A percentile compares a stretch with the other conserved stretches of the same genome.
phyloP scores from a whole-genome alignment of 2,329 filamentous ascomycete genomes.

The Xylariaceae sp. region DNA sequence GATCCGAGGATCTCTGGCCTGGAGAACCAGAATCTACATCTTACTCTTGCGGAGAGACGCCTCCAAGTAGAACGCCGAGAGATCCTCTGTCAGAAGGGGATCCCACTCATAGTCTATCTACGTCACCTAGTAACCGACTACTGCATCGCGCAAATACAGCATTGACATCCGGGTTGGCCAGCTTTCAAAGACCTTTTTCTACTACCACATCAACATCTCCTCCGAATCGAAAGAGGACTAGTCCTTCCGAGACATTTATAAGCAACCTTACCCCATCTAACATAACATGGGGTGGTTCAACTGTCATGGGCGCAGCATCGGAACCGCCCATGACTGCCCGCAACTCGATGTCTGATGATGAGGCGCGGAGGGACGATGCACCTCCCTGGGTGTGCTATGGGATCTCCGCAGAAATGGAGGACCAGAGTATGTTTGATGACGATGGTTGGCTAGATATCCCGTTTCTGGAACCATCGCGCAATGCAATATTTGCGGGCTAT shows the following conservation, averaged over 20 bases:
- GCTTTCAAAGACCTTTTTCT: constrained; percentile 45
- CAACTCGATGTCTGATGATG: constrained; percentile 53
- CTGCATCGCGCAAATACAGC: constrained; percentile 53
- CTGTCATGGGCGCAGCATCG: constrained; percentile 37
- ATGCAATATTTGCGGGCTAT: constrained; percentile 53
- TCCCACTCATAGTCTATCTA: constrained; percentile 52
- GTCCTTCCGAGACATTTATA: constrained; percentile 59
- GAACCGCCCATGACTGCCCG: constrained; percentile 46
- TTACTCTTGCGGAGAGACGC: constrained; percentile 60
- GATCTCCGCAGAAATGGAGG: constrained; percentile 52
- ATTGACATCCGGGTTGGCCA: constrained; percentile 51
- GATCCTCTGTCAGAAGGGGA: constrained; percentile 44
- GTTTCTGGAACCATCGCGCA: constrained; percentile 50
- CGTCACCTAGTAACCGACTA: constrained; percentile 53
- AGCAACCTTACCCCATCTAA: constrained; percentile 51
- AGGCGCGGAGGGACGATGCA: constrained; percentile 43
- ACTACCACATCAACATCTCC: constrained; percentile 40
- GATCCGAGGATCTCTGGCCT: constrained; percentile 53
- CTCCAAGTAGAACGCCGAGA: constrained; percentile 46
- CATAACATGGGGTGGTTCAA: constrained; percentile 48
- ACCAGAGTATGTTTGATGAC: constrained; percentile 64
- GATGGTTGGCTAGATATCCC: constrained; percentile 61
- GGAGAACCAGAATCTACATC: constrained; percentile 54
- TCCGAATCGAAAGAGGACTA: constrained; percentile 50
- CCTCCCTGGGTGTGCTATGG: constrained; percentile 47